phyloP scores from a whole-genome alignment of 2,329 filamentous ascomycete genomes.

The Dothistroma pini region DNA sequence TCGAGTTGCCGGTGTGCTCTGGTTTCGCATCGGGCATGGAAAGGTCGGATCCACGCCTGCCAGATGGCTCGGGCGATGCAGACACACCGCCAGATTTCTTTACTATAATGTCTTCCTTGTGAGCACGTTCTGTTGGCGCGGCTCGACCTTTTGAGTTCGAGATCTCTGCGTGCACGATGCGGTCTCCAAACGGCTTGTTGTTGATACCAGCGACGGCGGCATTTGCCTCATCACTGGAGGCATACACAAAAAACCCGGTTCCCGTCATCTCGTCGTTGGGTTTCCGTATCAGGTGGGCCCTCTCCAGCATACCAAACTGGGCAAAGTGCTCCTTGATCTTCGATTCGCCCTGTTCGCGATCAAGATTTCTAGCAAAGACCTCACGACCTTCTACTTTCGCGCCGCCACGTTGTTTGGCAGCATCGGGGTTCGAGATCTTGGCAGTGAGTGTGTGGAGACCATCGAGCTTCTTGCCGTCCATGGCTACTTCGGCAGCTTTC shows the following conservation, averaged over 20 bases:
- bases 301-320: constrained; percentile 71
- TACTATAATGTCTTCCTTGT: constrained; percentile 32
- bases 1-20: constrained; percentile 26
- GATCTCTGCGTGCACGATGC: constrained; percentile 35
- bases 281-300: constrained; percentile 66
- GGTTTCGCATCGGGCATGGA: constrained; percentile 25
- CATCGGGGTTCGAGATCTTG: constrained; percentile 78
- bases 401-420: constrained; percentile 74
- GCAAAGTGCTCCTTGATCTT: constrained; percentile 65
- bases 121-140: constrained; percentile 29
- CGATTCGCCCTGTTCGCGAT: constrained; percentile 66
- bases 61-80: constrained; percentile 26
- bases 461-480: constrained; percentile 68
- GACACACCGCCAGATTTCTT: constrained; percentile 22
- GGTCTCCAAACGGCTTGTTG: constrained; percentile 33
- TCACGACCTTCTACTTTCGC: constrained; percentile 84
- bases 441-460: constrained; percentile 66
- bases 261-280: constrained; percentile 66
- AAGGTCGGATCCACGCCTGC: constrained; percentile 29
- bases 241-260: constrained; percentile 75
- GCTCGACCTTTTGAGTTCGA: constrained; percentile 29
- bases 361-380: constrained; percentile 78
- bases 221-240: constrained; percentile 47
- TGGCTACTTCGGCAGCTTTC: constrained; percentile 61
- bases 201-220: constrained; percentile 34